Evolutionary conservation across 441 rosid species (phyloP), one percentile per base, ranked within the genome.

Genomic region (Adansonia grandidieri): DNA sequence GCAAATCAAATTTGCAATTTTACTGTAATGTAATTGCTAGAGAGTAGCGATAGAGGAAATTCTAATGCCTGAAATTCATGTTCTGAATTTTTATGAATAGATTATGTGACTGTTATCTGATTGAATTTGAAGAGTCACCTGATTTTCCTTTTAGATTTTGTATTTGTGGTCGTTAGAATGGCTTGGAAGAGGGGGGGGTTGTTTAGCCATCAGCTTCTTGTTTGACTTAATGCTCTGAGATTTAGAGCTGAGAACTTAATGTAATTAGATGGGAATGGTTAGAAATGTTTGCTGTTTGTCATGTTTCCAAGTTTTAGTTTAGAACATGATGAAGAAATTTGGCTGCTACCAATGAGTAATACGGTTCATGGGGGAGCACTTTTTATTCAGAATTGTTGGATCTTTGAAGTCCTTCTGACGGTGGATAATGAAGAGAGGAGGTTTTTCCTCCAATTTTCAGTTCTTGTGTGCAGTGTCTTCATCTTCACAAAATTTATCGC

Each of bases 311-410:
- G 51, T 37, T 17, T 47, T 69, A 20, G 57, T 20, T 32, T 60
- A 73, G 58, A 20, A 58, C 17, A 56, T 78, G 76, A 20, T 75
- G 71, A 40, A 24, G 63, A 47, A 45, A 24, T 24, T 37, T 45
- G 45, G 19, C 24, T 28, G 45, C 32, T 24, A 17, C 47, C 71
- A 40, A 14, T 19, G 51, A 40, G 17, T 56, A 11, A 17, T 32
- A 9, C 57, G 45, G 44, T 50, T 15, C 6, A 11, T 69, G 32
- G 8, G 44, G 44, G 60, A 70, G 20, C 17, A 48, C 9, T n/a
- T 50, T 65, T n/a, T 17, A 53, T 15, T 53, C 58, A 53, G 19
- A 53, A 53, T 9, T 6, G 5, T 53, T 15, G 58, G 62, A 45
- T 42, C 53, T 62, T 17, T 9, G 15, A 66, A 66, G 53, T 17